Evolutionary conservation across 371 early-diverging fungal genomes (phyloP).

Genomic region (Circinella minor): DNA sequence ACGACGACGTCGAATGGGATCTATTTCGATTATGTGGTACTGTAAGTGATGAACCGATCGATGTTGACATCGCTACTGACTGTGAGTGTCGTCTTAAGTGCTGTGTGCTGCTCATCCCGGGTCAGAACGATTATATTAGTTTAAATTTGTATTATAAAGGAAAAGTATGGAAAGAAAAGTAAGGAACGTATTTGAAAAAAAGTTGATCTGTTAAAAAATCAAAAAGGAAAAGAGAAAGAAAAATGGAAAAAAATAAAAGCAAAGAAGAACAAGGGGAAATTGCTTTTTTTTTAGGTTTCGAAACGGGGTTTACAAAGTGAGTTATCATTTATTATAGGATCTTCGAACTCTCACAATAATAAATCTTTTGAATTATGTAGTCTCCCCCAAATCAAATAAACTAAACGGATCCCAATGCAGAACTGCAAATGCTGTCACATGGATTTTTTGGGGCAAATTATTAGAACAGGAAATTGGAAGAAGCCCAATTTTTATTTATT

Average conservation of each 20-base stretch:
- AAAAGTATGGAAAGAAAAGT: background rate
- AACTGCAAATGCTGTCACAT: slow-evolving; percentile 2
- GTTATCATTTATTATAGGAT: too few relatives aligned
- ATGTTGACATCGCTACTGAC: slow-evolving; percentile 17
- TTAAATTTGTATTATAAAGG: background rate
- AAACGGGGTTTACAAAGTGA: background rate
- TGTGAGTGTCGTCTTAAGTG: slow-evolving; percentile 30
- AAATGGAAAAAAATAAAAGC: slow-evolving; percentile 5
- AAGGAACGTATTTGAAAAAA: too few relatives aligned
- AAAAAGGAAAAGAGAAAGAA: slow-evolving; percentile 16
- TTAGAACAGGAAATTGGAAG: background rate
- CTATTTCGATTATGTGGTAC: slow-evolving; percentile 22
- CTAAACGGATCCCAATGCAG: background rate
- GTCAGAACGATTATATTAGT: background rate
- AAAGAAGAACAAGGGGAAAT: slow-evolving; percentile 4
- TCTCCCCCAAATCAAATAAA: background rate
- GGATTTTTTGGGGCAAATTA: background rate
- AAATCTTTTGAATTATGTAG: background rate
- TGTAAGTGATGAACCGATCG: slow-evolving; percentile 16
- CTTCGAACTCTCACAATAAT: too few relatives aligned
- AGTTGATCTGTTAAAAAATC: background rate
- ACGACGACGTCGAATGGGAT: slow-evolving; percentile 26
- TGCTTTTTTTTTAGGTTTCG: background rate
- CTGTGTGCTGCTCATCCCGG: slow-evolving; percentile 9
- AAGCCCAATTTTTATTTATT: background rate